Evolutionary conservation across 768 basidiomycete species (phyloP), one percentile per base, ranked within the genome.

Genomic region (Suillus bovinus): DNA sequence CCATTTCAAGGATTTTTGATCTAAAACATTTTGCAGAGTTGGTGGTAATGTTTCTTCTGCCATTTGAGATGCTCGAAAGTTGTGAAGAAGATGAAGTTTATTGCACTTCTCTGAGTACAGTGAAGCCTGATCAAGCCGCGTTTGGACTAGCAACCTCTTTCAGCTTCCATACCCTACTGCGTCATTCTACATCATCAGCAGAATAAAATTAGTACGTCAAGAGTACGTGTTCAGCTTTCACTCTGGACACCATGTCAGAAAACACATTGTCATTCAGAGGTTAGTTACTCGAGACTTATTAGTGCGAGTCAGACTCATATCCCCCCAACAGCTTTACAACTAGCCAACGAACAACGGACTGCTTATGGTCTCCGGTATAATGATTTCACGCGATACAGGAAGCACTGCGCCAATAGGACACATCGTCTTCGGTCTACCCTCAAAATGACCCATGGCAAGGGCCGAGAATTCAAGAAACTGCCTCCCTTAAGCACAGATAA

Each of bases 1-100:
- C 96, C 96, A 99, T 75, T 98, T 97, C 64, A 98, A 78, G 27
- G 88, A 87, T 67, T 84, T 88, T 78, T 99, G 96, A 76, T 98
- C 96, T 34, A 99, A 79, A 55, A 99, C 81, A 72, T 97, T 98
- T 80, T 97, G 94, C 9, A 99, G 86, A 20, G 94, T 95, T 22
- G 96, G 87, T 17, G 85, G 83, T 46, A 96, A 84, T 2, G 82
- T 80, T 68, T 89, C 88, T 61, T 87, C 81, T 41, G 83, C 71
- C 86, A 89, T 87, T 66, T 52, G 64, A 42, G 46, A 46, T 42
- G 34, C 53, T 65, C 61, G 66, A 67, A 49, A 59, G 59, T 47
- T 24, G 59, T 60, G 41, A 52, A 60, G 63, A 24, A 49, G 49
- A 60, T 60, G 70, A 61, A 47, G 62, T 7, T 47, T 47, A 49